Conservation (phyloP, 2,329 filamentous ascomycete species). For the Aureobasidium sp. region DNA sequence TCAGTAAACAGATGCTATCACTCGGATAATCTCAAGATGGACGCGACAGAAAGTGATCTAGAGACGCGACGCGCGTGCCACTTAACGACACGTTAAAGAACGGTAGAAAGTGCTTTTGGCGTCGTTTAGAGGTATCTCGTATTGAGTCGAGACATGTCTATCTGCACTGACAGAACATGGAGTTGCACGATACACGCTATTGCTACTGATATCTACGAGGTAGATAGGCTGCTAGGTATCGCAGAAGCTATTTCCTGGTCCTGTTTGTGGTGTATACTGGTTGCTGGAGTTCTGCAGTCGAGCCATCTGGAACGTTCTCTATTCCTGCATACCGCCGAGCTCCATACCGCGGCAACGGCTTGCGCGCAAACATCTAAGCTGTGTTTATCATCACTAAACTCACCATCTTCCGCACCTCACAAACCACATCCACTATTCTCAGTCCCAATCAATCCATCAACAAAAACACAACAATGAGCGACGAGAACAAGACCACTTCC, state of each 20-base stretch:
- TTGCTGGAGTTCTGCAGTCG: background rate
- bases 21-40: background rate
- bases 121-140: background rate
- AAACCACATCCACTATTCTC: background rate
- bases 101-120: background rate
- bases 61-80: background rate
- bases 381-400: slow-evolving; percentile 2
- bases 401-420: background rate
- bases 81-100: background rate
- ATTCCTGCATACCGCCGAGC: background rate
- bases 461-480: slow-evolving; percentile 21
- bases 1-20: background rate
- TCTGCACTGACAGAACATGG: no score
- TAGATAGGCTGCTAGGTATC: background rate
- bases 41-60: background rate
- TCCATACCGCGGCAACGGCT: slow-evolving; percentile 6
- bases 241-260: background rate
- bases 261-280: background rate
- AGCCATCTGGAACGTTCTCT: background rate
- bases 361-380: slow-evolving; percentile 9
- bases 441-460: background rate
- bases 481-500: slow-evolving; percentile 22
- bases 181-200: no score
- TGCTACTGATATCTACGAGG: background rate
- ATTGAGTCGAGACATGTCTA: background rate